Percentiles rank a stretch among this genome's conserved stretches.
Conservation (phyloP, 164 flowering plant species). For the Liquidambar formosana region DNA sequence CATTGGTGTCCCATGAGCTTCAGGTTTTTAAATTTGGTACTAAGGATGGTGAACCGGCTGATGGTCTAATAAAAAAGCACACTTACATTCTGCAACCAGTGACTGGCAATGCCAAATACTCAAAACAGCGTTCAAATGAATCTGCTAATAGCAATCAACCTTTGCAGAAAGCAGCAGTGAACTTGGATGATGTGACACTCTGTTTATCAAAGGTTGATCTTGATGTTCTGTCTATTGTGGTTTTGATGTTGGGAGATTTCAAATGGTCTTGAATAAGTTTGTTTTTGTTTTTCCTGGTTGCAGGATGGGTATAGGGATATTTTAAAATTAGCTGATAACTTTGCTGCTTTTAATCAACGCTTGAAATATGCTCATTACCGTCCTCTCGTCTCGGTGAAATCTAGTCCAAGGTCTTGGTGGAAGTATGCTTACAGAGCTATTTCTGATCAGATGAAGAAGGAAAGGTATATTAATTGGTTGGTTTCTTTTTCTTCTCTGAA, state of each 20-base stretch:
- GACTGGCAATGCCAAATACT: constrained; percentile 85
- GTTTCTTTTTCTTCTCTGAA: too few species aligned
- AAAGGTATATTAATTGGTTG: constrained; percentile 50
- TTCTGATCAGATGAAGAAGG: constrained; percentile 79
- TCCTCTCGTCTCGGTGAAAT: constrained; percentile 72
- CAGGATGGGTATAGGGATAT: constrained; percentile 91
- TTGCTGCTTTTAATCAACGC: constrained; percentile 85
- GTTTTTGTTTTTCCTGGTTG: constrained; percentile 15
- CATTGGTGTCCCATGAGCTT: constrained; percentile 6
- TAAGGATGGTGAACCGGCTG: constrained; percentile 54
- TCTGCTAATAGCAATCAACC: constrained; percentile 51
- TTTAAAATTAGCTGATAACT: constrained; percentile 84
- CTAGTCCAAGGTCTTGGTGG: constrained; percentile 90
- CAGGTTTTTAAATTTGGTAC: constrained; percentile 82
- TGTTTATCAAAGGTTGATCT: constrained; percentile 79
- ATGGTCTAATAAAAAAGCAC: constrained; percentile 39
- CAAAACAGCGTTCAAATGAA: constrained; percentile 54
- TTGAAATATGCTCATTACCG: constrained; percentile 87
- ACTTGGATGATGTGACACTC: constrained; percentile 94
- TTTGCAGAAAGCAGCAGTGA: constrained; percentile 71
- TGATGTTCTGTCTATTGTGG: neutral
- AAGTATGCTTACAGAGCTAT: constrained; percentile 77
- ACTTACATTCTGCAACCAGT: constrained; percentile 87
- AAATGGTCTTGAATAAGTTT: neutral
- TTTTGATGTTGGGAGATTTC: constrained; percentile 1